Evolutionary conservation across 345 rosid species (phyloP), one percentile per base, ranked within the genome.

Genomic region (Erodium maritimum): DNA sequence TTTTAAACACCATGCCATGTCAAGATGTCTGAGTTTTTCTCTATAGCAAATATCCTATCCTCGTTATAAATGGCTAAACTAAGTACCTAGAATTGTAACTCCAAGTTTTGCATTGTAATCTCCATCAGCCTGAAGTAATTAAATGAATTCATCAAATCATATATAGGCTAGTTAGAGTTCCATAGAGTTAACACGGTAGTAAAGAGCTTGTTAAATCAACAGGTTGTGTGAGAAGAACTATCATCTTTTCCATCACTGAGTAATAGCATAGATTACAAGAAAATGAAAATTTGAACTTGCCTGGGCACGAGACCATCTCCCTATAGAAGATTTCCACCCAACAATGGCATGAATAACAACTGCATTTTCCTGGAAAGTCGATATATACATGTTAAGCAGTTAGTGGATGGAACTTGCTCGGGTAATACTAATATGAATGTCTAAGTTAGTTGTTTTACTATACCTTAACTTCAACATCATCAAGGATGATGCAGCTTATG

Each of bases 301-400:
- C 97, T 91, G 97, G 69, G 84, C 88, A 58, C 96, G 88, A 13
- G 97, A 85, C 97, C 97, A 91, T 78, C 84, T 85, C 45, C 97
- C 97, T 7, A 91, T 69, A 16, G 96, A 81, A 57, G 97, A 88
- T 69, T 85, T 91, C 97, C 97, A 91, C 23, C 97, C 97, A 56
- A 91, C 71, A 50, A 91, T 91, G 19, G 97, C 81, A 61, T 88
- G 77, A 29, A 73, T 77, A 56, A 84, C 95, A 65, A 91, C 91
- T 22, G 91, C 97, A 78, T 91, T 88, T 72, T 88, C 97, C 97
- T 91, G 83, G 21, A 61, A 1, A 18, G 22, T 25, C 8, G 20
- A 54, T 42, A 42, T 42, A 12, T 29, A 14, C 34, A 42, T 42
- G 48, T 11, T 16, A 42, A 42, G 11, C 48, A 14, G 8, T 42